A percentile compares a stretch with the other conserved stretches of the same genome.
Evolutionary conservation across 2,329 filamentous ascomycete genomes (phyloP).

Genomic region (Cryphonectria nitschkei): DNA sequence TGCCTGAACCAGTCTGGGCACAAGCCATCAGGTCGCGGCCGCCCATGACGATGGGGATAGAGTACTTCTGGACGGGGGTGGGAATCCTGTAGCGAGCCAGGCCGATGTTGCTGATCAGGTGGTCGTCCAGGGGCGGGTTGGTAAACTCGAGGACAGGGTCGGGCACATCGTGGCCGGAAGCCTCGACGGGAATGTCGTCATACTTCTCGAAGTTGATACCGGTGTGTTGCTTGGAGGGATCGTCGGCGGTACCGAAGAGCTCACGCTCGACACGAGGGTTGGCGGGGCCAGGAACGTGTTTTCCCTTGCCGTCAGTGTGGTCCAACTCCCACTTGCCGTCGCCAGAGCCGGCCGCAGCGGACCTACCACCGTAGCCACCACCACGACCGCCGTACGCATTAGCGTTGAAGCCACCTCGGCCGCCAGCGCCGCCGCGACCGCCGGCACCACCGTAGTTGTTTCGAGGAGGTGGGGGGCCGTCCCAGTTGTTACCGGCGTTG

Average conservation of each 20-base stretch:
- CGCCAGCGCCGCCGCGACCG: constrained; percentile 33
- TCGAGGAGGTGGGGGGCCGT: constrained; percentile 21
- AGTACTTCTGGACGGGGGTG: constrained; percentile 99
- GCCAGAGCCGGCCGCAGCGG: constrained; percentile 87
- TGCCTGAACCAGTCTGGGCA: constrained; percentile 99
- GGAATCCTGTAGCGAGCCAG: constrained; percentile 93
- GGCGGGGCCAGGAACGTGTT: constrained; percentile 81
- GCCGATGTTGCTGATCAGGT: constrained; percentile 90
- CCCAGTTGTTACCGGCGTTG: constrained; percentile 39
- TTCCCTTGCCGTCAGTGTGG: constrained; percentile 62
- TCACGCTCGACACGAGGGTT: constrained; percentile 94
- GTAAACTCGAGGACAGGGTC: constrained; percentile 89
- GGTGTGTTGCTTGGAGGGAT: constrained; percentile 92
- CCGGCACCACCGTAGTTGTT: constrained; percentile 1
- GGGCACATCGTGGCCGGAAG: constrained; percentile 89
- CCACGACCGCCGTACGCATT: constrained; percentile 61
- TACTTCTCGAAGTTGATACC: constrained; percentile 99
- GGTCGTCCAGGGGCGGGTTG: constrained; percentile 93
- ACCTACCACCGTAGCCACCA: constrained; percentile 56
- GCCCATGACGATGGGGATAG: constrained; percentile 97
- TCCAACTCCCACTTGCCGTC: constrained; percentile 91
- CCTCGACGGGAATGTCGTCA: constrained; percentile 98
- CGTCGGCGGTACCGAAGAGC: constrained; percentile 88
- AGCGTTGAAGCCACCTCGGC: constrained; percentile 56
- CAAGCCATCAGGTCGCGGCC: constrained; percentile 99